Evolutionary conservation across 1,284 basidiomycete species (phyloP).

Genomic region (Apiotrichum laibachii): DNA sequence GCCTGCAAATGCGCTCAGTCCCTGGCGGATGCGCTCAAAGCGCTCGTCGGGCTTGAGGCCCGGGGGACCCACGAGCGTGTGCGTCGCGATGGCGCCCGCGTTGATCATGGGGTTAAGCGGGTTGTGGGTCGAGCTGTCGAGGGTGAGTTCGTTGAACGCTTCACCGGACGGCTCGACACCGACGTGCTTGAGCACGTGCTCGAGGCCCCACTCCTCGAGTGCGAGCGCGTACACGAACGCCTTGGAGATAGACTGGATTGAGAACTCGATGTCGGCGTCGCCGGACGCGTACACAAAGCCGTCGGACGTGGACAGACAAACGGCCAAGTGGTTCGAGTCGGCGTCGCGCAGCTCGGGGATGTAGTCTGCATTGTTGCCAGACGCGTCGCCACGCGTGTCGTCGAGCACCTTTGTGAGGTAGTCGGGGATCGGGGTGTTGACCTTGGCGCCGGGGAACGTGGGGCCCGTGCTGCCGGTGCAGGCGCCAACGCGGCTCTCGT

Average conservation of each 20-base stretch:
- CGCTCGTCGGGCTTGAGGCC: slow-evolving; percentile 6
- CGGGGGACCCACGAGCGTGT: slow-evolving; percentile 11
- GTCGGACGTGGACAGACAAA: slow-evolving; percentile 17
- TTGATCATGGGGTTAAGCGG: slow-evolving; percentile 25
- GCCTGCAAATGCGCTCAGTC: slow-evolving; percentile 15
- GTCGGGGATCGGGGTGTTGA: slow-evolving; percentile 12
- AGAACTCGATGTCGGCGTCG: slow-evolving; percentile 19
- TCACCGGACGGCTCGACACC: slow-evolving; percentile 23
- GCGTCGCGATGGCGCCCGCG: slow-evolving; percentile 20
- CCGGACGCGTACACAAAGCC: slow-evolving; percentile 18
- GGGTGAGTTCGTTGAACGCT: slow-evolving; percentile 21
- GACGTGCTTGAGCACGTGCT: slow-evolving; percentile 4
- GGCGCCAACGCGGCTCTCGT: neutral
- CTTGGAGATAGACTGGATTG: slow-evolving; percentile 24
- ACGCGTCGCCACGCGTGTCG: slow-evolving; percentile 2
- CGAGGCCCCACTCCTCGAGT: slow-evolving; percentile 18
- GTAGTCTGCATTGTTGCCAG: slow-evolving; percentile 11
- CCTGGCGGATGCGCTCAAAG: slow-evolving; percentile 16
- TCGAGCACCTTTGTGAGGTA: slow-evolving; percentile 10
- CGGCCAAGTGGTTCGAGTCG: slow-evolving; percentile 6
- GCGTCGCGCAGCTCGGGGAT: slow-evolving; percentile 21
- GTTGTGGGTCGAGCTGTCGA: slow-evolving; percentile 15
- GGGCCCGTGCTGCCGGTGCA: neutral
- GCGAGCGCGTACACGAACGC: slow-evolving; percentile 24
- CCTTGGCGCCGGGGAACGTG: slow-evolving; percentile 8